A percentile compares a stretch with the other conserved stretches of the same genome.
Evolutionary conservation across 2,329 filamentous ascomycete species (phyloP).

Genomic region (Alternaria brassicae): DNA sequence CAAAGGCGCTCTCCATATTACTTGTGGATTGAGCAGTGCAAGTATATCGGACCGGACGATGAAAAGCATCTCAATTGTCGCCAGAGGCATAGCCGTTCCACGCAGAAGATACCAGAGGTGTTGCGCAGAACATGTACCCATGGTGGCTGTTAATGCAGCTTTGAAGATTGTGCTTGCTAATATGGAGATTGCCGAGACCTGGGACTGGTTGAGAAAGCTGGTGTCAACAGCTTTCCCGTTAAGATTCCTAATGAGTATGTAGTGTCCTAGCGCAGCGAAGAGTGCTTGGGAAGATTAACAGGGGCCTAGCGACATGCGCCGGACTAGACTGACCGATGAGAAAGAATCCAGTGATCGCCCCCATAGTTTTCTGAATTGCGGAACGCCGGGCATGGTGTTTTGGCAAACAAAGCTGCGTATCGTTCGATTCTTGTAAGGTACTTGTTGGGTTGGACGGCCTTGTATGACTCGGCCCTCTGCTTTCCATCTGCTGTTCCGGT

Average conservation of each 20-base stretch:
- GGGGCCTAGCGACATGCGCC: accelerated
- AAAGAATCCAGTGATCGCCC: background rate
- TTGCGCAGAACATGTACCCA: background rate
- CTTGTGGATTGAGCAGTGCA: background rate
- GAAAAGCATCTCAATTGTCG: background rate
- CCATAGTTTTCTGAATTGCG: background rate
- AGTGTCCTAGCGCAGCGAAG: background rate
- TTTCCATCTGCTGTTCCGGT: background rate
- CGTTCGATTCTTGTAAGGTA: accelerated
- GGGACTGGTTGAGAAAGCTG: accelerated
- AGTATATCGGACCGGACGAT: accelerated
- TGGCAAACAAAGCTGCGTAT: accelerated
- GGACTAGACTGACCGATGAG: background rate
- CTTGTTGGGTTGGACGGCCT: background rate
- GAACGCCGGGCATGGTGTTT: background rate
- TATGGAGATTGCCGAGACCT: background rate
- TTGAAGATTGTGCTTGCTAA: background rate
- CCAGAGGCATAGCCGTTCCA: background rate
- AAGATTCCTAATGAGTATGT: background rate
- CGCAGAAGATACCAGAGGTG: background rate
- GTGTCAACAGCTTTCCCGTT: accelerated
- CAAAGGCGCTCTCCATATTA: background rate
- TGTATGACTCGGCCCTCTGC: accelerated
- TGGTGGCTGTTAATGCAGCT: background rate
- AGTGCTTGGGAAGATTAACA: background rate